phyloP scores from a whole-genome alignment of 495 filamentous ascomycete genomes.

The Rostrohypoxylon terebratum region DNA sequence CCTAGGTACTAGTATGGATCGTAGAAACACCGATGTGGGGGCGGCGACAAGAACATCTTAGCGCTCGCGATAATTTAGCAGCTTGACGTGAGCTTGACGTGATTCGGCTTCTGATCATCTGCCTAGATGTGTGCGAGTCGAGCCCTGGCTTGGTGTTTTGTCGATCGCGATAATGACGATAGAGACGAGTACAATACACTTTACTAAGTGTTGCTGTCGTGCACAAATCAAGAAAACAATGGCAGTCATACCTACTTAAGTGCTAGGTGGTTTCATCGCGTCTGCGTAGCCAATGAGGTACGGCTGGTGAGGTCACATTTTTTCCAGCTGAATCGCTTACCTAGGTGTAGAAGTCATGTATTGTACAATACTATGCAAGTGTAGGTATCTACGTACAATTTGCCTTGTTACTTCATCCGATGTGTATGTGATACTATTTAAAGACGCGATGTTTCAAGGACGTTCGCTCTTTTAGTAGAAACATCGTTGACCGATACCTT shows the following conservation, averaged over 20 bases:
- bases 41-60: constrained; percentile 13
- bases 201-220: not conserved
- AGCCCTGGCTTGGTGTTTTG: not conserved
- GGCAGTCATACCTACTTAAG: not conserved
- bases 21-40: not conserved
- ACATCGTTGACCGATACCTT: not conserved
- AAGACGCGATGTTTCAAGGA: constrained; percentile 1
- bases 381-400: not conserved
- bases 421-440: constrained; percentile 18
- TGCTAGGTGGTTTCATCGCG: constrained; percentile 6
- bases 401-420: not conserved
- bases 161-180: too few relatives aligned
- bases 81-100: constrained; percentile 23
- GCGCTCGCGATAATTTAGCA: constrained; percentile 12
- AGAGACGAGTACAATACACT: not conserved
- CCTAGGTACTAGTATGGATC: not conserved
- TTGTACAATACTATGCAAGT: too few relatives aligned
- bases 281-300: constrained; percentile 11
- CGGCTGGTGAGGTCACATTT: not conserved
- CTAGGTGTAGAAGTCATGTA: not conserved
- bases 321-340: not conserved
- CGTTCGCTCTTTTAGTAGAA: not conserved
- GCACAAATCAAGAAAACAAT: not conserved
- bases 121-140: not conserved
- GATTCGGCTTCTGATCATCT: not conserved